These are phyloP conservation scores for Begonia peltatifolia DNA, from an alignment of 306 rosid species.

Conservation along the genomic window DNA sequence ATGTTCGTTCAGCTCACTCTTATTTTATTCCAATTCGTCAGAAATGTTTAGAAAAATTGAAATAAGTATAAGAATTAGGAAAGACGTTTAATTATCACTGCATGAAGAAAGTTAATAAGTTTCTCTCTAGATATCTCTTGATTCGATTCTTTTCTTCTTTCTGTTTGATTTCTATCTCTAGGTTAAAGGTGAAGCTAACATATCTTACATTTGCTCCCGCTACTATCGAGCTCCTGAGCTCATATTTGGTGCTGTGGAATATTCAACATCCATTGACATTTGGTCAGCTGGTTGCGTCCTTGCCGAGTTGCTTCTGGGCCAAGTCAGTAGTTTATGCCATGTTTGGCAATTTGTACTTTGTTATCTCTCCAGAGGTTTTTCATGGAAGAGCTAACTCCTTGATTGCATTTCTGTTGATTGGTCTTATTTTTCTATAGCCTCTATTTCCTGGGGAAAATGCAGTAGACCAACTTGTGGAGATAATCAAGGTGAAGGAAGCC, in stretches of 20 bases:
- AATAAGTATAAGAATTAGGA: neutral
- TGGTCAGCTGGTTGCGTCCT: conserved; percentile 99
- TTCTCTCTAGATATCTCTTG: conserved; percentile 2
- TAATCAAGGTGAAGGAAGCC: conserved; percentile 55
- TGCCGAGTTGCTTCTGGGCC: conserved; percentile 92
- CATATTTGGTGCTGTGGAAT: conserved; percentile 93
- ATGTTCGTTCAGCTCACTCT: conserved; percentile 2
- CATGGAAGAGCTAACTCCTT: conserved; percentile 2
- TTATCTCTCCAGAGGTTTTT: conserved; percentile 12
- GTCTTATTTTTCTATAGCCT: conserved; percentile 40
- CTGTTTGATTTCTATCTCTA: conserved; percentile 14
- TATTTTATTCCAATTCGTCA: conserved; percentile 1
- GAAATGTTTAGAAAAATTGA: neutral
- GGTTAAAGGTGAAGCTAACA: conserved; percentile 86
- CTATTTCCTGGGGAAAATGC: conserved; percentile 91
- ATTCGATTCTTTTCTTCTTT: conserved; percentile 1
- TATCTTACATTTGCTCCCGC: conserved; percentile 89
- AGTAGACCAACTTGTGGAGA: conserved; percentile 94
- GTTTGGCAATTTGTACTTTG: conserved; percentile 3
- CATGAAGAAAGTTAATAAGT: conserved; percentile 1
- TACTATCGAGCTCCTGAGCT: conserved; percentile 98
- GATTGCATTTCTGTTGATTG: conserved; percentile 7
- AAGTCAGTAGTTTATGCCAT: conserved; percentile 30
- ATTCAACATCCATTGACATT: conserved; percentile 74
- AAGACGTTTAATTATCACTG: conserved; percentile 2